A percentile compares a stretch with the other conserved stretches of the same genome.
Conservation (phyloP, 2,329 filamentous ascomycete species). For the Monilinia fructigena region DNA sequence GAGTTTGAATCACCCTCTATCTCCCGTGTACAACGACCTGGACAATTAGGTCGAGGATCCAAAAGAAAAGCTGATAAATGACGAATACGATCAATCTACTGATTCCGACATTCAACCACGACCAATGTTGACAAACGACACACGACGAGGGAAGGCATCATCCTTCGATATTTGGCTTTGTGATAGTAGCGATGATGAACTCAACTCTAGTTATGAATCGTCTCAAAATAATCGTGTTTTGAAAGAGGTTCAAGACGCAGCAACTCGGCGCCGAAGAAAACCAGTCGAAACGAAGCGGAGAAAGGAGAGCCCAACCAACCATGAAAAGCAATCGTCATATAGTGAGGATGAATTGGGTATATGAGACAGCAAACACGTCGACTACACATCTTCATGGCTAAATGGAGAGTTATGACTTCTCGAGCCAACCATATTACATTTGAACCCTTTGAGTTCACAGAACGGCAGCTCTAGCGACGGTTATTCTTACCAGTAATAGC, state of each 20-base stretch:
- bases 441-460: neutral
- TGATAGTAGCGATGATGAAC: conserved; percentile 39
- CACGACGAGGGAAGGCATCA: neutral
- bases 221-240: conserved; percentile 26
- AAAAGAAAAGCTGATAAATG: neutral
- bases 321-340: neutral
- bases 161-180: conserved; percentile 20
- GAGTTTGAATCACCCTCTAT: conserved; percentile 31
- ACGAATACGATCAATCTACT: neutral
- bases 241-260: conserved; percentile 28
- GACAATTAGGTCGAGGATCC: neutral
- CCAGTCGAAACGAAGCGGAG: neutral
- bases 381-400: neutral
- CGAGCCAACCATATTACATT: neutral
- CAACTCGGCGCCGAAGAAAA: neutral
- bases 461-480: neutral
- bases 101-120: neutral
- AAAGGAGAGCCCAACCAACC: neutral
- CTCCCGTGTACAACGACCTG: conserved; percentile 3
- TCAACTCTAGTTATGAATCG: conserved; percentile 31
- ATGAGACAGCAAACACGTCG: conserved; percentile 24
- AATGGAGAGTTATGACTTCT: neutral
- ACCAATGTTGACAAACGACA: conserved; percentile 23
- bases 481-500: neutral
- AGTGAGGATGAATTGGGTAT: conserved; percentile 40